Evolutionary conservation across 768 basidiomycete genomes (phyloP).

Genomic region (Gymnopilus junonius): DNA sequence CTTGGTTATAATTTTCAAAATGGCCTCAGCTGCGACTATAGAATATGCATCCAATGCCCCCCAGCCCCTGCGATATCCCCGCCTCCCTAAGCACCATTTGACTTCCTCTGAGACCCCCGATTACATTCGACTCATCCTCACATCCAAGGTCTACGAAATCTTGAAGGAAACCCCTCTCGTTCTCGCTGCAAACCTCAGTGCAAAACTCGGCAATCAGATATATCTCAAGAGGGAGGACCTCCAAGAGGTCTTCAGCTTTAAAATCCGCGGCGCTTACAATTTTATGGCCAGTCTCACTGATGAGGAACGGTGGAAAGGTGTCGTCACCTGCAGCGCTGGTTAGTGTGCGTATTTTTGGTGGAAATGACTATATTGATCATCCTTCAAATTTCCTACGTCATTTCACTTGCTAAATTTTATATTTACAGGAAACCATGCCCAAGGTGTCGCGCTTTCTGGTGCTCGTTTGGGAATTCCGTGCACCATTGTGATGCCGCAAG

Average conservation of each 20-base stretch:
- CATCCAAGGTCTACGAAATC: slow-evolving; percentile 90
- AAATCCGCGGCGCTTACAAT: slow-evolving; percentile 98
- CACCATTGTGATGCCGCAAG: slow-evolving; percentile 98
- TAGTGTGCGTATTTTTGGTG: slow-evolving; percentile 57
- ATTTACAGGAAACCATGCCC: slow-evolving; percentile 90
- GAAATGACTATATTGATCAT: slow-evolving; percentile 8
- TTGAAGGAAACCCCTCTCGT: slow-evolving; percentile 91
- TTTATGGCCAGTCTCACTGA: slow-evolving; percentile 90
- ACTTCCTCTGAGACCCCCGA: slow-evolving; percentile 76
- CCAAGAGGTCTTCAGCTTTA: slow-evolving; percentile 98
- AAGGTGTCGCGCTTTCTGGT: slow-evolving; percentile 97
- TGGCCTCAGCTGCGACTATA: slow-evolving; percentile 56
- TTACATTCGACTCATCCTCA: slow-evolving; percentile 87
- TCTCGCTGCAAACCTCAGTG: slow-evolving; percentile 82
- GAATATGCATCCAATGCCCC: slow-evolving; percentile 76
- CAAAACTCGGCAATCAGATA: slow-evolving; percentile 89
- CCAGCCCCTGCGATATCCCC: slow-evolving; percentile 65
- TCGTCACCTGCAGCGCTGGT: slow-evolving; percentile 98
- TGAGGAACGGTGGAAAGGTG: slow-evolving; percentile 96
- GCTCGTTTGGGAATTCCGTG: slow-evolving; percentile 86
- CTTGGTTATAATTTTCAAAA: slow-evolving; percentile 24
- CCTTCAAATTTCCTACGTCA: slow-evolving; percentile 5
- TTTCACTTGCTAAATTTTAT: not conserved
- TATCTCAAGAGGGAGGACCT: slow-evolving; percentile 98
- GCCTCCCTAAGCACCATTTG: slow-evolving; percentile 67